Evolutionary conservation across 2,329 filamentous ascomycete species (phyloP).

Genomic region (Fusarium incarnatum): DNA sequence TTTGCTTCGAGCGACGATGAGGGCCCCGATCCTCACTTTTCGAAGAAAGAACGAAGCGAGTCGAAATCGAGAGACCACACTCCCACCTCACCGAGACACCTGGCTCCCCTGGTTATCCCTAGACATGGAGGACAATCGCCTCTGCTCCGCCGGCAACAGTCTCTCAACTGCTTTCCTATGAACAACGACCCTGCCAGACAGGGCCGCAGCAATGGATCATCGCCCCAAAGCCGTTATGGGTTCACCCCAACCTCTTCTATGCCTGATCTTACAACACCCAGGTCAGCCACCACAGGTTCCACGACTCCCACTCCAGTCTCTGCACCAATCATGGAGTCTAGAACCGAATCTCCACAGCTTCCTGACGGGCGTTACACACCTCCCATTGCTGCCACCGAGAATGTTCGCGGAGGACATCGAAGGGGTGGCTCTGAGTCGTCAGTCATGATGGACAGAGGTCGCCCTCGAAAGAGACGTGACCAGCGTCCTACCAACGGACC

Average conservation of each 20-base stretch:
- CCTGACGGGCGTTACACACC: slow-evolving; percentile 55
- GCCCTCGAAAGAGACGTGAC: slow-evolving; percentile 67
- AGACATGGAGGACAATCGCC: slow-evolving; percentile 35
- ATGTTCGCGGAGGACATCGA: slow-evolving; percentile 54
- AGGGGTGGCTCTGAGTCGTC: slow-evolving; percentile 68
- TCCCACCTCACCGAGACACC: slow-evolving; percentile 63
- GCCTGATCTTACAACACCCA: slow-evolving; percentile 56
- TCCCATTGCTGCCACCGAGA: slow-evolving; percentile 40
- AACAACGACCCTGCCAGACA: slow-evolving; percentile 59
- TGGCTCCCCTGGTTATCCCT: slow-evolving; percentile 70
- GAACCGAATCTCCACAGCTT: slow-evolving; percentile 57
- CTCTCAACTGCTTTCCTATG: slow-evolving; percentile 59
- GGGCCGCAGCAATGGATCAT: slow-evolving; percentile 59
- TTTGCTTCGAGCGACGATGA: slow-evolving; percentile 43
- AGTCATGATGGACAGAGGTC: slow-evolving; percentile 67
- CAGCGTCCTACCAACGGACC: slow-evolving; percentile 53
- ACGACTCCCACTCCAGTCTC: slow-evolving; percentile 63
- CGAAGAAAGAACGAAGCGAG: slow-evolving; percentile 40
- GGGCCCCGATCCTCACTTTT: slow-evolving; percentile 38
- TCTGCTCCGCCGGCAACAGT: slow-evolving; percentile 51
- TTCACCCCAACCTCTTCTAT: slow-evolving; percentile 52
- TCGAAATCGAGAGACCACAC: slow-evolving; percentile 7
- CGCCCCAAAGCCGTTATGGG: slow-evolving; percentile 57
- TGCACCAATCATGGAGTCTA: slow-evolving; percentile 57
- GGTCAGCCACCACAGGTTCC: slow-evolving; percentile 55